Percentiles rank a stretch among this genome's conserved stretches.
Evolutionary conservation across 2,329 filamentous ascomycete species (phyloP).

Genomic region (Hyphodiscus sp.): DNA sequence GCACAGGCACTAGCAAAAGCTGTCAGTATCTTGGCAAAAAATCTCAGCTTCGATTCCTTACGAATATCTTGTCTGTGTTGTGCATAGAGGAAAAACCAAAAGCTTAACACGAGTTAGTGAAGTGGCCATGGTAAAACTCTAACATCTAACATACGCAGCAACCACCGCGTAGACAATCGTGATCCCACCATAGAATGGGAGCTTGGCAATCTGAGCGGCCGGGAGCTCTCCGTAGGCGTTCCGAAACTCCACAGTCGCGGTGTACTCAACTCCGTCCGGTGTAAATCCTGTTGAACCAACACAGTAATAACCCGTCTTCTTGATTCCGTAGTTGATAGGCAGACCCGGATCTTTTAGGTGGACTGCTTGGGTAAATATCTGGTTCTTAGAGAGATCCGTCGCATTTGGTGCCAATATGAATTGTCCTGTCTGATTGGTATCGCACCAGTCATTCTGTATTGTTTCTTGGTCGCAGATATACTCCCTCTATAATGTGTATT

Average conservation of each 20-base stretch:
- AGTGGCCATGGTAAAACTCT: conserved; percentile 2
- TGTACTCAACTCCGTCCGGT: conserved; percentile 56
- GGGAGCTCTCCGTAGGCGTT: conserved; percentile 96
- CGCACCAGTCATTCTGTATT: conserved; percentile 65
- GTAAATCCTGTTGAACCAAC: conserved; percentile 71
- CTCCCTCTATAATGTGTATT: conserved; percentile 42
- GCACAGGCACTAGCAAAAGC: conserved; percentile 66
- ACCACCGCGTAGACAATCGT: conserved; percentile 91
- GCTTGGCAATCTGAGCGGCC: conserved; percentile 90
- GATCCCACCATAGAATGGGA: conserved; percentile 93
- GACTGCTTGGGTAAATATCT: conserved; percentile 74
- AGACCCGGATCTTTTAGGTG: conserved; percentile 66
- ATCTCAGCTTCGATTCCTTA: conserved; percentile 35
- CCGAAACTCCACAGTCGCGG: conserved; percentile 80
- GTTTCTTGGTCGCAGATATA: conserved; percentile 72
- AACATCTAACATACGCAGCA: conserved; percentile 47
- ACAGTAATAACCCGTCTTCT: conserved; percentile 94
- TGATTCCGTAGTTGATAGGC: conserved; percentile 74
- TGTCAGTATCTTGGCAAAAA: conserved; percentile 29
- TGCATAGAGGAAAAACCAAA: conserved; percentile 94
- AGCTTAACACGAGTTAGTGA: conserved; percentile 38
- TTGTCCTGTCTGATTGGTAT: conserved; percentile 68
- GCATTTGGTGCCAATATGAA: conserved; percentile 79
- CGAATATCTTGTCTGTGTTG: conserved; percentile 88
- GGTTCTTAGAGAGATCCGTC: conserved; percentile 59